Conservation (phyloP, 352 stramenopile genomes). For the Pythium phragmitis region DNA sequence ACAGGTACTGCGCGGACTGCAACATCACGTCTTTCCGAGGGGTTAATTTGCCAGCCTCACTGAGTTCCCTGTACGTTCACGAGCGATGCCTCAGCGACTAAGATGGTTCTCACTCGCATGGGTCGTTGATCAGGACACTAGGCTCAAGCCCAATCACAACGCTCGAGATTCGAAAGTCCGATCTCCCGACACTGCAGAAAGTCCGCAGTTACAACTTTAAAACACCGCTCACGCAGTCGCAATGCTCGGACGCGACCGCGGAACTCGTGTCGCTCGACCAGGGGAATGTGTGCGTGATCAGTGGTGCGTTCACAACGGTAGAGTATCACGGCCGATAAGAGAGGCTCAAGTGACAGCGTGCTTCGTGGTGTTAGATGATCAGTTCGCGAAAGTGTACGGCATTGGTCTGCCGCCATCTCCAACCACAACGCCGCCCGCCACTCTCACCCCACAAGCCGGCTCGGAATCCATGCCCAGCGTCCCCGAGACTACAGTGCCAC, state of each 20-base stretch:
- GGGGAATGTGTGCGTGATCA: slow-evolving; percentile 1
- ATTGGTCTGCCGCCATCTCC: too few relatives aligned
- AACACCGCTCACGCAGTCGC: background rate
- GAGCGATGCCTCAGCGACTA: too few relatives aligned
- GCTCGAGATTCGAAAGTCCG: slow-evolving; percentile 7
- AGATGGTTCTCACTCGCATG: too few relatives aligned
- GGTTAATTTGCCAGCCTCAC: background rate
- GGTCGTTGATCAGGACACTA: background rate
- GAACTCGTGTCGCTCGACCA: background rate
- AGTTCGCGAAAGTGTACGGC: too few relatives aligned
- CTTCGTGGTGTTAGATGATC: too few relatives aligned
- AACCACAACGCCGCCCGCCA: too few relatives aligned
- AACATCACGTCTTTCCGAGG: background rate
- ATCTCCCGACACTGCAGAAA: background rate
- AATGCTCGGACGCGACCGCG: slow-evolving; percentile 4
- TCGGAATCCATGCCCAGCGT: too few relatives aligned
- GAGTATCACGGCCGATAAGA: too few relatives aligned
- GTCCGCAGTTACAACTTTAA: background rate
- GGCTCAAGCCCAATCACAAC: background rate
- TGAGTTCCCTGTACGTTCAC: background rate
- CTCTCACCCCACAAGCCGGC: too few relatives aligned
- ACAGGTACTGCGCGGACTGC: background rate
- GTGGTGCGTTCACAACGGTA: background rate
- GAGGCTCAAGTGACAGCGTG: too few relatives aligned
- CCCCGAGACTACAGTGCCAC: too few relatives aligned